These are phyloP conservation scores for Trifolium dubium DNA, from an alignment of 306 rosid genomes.

Conservation along the genomic window DNA sequence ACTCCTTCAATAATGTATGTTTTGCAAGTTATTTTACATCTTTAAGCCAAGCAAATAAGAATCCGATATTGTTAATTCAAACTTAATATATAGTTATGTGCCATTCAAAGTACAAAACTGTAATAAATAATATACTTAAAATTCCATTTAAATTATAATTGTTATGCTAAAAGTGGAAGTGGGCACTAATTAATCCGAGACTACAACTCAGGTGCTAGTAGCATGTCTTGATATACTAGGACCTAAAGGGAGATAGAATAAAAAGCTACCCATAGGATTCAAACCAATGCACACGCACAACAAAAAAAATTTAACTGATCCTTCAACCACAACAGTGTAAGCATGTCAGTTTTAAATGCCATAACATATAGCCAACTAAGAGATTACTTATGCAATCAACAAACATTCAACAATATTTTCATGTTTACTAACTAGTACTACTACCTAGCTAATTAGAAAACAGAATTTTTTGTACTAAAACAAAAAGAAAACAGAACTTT, in stretches of 20 bases:
- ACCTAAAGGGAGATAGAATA: not conserved
- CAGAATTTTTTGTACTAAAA: too few relatives aligned
- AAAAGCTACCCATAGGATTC: constrained; percentile 11
- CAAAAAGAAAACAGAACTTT: constrained; percentile 33
- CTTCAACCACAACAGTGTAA: constrained; percentile 2
- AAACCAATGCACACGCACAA: constrained; percentile 4
- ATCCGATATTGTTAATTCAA: constrained; percentile 18
- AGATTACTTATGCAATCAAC: constrained; percentile 21
- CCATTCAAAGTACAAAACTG: not conserved
- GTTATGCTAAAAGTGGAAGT: constrained; percentile 5
- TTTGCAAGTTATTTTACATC: constrained; percentile 18
- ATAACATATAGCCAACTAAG: constrained; percentile 29
- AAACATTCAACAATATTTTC: constrained; percentile 23
- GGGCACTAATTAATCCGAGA: not conserved
- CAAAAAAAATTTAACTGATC: not conserved
- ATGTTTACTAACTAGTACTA: constrained; percentile 8
- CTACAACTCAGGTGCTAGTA: constrained; percentile 7
- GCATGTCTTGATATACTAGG: not conserved
- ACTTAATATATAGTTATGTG: not conserved
- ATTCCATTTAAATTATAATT: constrained; percentile 2
- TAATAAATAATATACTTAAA: not conserved
- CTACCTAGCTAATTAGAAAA: constrained; percentile 27
- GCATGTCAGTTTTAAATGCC: constrained; percentile 14
- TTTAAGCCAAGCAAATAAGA: constrained; percentile 32
- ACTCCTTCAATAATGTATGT: not conserved